Conservation (phyloP, 73 alveolate species). For the Uronychia setigera region DNA sequence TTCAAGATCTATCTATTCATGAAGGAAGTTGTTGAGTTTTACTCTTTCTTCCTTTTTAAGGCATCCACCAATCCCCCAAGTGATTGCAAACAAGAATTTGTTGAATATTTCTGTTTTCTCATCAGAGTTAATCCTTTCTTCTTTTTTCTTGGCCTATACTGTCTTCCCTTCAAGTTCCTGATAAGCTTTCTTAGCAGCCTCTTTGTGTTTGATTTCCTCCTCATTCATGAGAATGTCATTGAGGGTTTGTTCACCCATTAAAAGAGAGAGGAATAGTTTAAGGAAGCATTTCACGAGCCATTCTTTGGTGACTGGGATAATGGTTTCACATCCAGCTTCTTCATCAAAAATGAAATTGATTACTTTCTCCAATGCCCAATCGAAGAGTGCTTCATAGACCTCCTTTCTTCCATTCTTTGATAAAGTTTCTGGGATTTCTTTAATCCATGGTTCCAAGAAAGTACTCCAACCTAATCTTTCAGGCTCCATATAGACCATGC, state of each 20-base stretch:
- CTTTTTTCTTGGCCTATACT: conserved; percentile 26
- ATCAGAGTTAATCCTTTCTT: conserved; percentile 42
- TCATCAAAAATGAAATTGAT: conserved; percentile 39
- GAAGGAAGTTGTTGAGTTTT: conserved; percentile 56
- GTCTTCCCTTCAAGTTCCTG: conserved; percentile 60
- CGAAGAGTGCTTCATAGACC: conserved; percentile 33
- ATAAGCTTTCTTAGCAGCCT: conserved; percentile 43
- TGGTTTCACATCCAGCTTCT: conserved; percentile 13
- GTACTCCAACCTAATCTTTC: conserved; percentile 92
- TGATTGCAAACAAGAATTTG: conserved; percentile 65
- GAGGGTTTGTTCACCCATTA: conserved; percentile 59
- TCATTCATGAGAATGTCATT: conserved; percentile 48
- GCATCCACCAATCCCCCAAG: conserved; percentile 90
- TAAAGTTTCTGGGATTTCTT: conserved; percentile 66
- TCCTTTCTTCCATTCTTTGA: conserved; percentile 35
- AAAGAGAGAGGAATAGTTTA: conserved; percentile 41
- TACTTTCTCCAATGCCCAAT: conserved; percentile 26
- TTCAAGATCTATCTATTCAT: conserved; percentile 28
- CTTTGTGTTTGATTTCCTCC: conserved; percentile 30
- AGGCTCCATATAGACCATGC: conserved; percentile 98
- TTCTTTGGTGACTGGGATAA: conserved; percentile 41
- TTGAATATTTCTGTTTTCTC: conserved; percentile 46
- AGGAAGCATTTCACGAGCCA: conserved; percentile 46
- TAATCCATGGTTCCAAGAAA: conserved; percentile 85
- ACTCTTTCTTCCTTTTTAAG: conserved; percentile 73